Evolutionary conservation across 179 eudicot genomes (phyloP).

Genomic region (Dionaea muscipula): DNA sequence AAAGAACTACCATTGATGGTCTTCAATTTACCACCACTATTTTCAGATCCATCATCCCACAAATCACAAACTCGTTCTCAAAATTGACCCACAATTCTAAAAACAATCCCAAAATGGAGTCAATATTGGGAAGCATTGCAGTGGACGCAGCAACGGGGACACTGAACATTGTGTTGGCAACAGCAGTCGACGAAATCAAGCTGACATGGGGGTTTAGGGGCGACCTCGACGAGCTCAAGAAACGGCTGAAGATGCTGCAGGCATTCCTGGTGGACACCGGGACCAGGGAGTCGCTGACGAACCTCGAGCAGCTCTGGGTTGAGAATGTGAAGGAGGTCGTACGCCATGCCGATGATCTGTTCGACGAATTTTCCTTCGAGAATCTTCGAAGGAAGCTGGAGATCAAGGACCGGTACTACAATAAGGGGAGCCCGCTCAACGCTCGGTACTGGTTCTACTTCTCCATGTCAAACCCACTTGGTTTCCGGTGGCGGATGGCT

Average conservation of each 20-base stretch:
- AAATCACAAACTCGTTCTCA: too few species aligned
- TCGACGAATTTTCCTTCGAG: conserved; percentile 13
- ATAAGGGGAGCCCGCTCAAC: neutral
- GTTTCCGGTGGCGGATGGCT: conserved; percentile 7
- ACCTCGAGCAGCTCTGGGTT: conserved; percentile 8
- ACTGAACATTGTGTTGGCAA: conserved; percentile 1
- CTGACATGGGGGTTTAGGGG: conserved; percentile 2
- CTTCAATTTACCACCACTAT: too few species aligned
- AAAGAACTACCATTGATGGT: too few species aligned
- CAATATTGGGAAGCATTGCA: too few species aligned
- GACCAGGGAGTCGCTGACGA: neutral
- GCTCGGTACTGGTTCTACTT: neutral
- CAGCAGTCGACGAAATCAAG: neutral
- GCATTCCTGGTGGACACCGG: neutral
- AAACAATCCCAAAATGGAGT: too few species aligned
- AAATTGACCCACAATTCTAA: too few species aligned
- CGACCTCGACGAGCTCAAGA: conserved; percentile 3
- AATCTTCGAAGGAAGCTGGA: neutral
- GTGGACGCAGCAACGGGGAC: too few species aligned
- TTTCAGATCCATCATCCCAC: too few species aligned
- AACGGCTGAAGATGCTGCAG: neutral
- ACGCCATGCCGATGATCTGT: conserved; percentile 15
- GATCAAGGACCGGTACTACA: neutral
- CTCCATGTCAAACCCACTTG: neutral
- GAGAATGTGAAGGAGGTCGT: conserved; percentile 11